Percentiles rank a stretch among this genome's conserved stretches.
phyloP scores from a whole-genome alignment of 192 early-diverging fungal species.

The Entomortierella chlamydospora region DNA sequence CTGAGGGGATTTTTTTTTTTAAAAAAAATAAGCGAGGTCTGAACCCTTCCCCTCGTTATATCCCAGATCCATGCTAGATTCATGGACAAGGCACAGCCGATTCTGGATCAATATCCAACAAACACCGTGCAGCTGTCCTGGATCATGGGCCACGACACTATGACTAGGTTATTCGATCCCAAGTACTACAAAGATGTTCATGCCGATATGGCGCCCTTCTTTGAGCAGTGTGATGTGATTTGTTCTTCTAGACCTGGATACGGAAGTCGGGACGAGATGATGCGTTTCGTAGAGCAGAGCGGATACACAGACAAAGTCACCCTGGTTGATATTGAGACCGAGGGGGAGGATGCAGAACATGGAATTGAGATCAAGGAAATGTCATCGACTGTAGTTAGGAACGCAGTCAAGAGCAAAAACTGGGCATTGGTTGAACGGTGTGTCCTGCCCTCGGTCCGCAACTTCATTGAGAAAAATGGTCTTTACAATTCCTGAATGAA shows the following conservation, averaged over 20 bases:
- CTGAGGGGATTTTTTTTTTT: too few relatives aligned
- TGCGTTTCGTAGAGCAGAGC: constrained; percentile 44
- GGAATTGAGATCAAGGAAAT: constrained; percentile 30
- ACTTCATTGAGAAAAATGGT: constrained; percentile 30
- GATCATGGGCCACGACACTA: constrained; percentile 85
- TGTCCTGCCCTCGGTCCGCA: constrained; percentile 20
- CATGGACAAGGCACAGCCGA: constrained; percentile 72
- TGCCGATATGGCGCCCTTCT: constrained; percentile 67
- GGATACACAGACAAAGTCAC: constrained; percentile 40
- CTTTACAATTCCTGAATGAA: constrained; percentile 18
- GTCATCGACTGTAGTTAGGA: constrained; percentile 50
- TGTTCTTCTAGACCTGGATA: constrained; percentile 60
- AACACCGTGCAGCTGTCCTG: constrained; percentile 61
- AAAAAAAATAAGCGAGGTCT: neutral
- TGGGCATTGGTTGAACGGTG: constrained; percentile 35
- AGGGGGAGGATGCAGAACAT: neutral
- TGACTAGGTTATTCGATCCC: constrained; percentile 79
- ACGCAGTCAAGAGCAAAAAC: constrained; percentile 39
- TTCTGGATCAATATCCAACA: constrained; percentile 41
- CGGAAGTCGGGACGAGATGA: constrained; percentile 50
- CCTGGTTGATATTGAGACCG: constrained; percentile 37
- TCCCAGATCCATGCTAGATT: constrained; percentile 66
- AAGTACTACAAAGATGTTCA: constrained; percentile 74
- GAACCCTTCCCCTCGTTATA: neutral
- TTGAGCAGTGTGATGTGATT: constrained; percentile 58